Base-by-base conservation (phyloP, 441 rosid genomes). In the Kokia cookei region DNA sequence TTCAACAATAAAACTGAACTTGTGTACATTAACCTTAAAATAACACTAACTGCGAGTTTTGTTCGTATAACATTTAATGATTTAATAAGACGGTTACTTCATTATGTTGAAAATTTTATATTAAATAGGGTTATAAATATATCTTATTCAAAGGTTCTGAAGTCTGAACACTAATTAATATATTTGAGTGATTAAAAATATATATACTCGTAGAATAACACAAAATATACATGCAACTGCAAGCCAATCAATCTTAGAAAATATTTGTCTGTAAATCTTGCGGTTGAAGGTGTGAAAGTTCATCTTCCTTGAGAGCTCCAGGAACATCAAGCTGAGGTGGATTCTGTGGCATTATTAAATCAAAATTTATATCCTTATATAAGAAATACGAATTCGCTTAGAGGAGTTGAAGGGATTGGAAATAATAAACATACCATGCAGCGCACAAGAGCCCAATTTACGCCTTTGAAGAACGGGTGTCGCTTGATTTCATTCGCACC, bases 391-490 rank as follows among this genome's bases (percentile, higher is more conserved):
- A 2, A 24, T 12, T 13, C 13, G 35, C 12, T 10, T 24, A 57
- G 9, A 57, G 50, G 50, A 11, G 26, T 57, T 24, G 2, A 2
- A 69, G 67, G 53, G 66, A 50, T 9, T 60, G 48, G 6, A 13
- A 1, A 29, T 29, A 29, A 29, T 3, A 24, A 12, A 58, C 14
- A 81, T 89, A 95, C 99, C 91, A 78, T 82, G 92, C 91, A 86
- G 15, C 99, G 97, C 72, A 95, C 84, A 11, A 95, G 79, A 73
- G 99, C 95, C 98, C 98, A 95, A 35, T 90, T 93, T 75, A 90
- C 66, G 37, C 92, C 95, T 47, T 79, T 91, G 84, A 93, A 95
- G 86, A 88, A 93, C 5, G 93, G 83, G 75, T 95, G 99, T 24
- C 84, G 72, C 84, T 95, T 95, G 42, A 95, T 78, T 75, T 90